Evolutionary conservation across 2,329 filamentous ascomycete species (phyloP), one percentile per base, ranked within the genome.

Genomic region (Ophiostoma ulmi): DNA sequence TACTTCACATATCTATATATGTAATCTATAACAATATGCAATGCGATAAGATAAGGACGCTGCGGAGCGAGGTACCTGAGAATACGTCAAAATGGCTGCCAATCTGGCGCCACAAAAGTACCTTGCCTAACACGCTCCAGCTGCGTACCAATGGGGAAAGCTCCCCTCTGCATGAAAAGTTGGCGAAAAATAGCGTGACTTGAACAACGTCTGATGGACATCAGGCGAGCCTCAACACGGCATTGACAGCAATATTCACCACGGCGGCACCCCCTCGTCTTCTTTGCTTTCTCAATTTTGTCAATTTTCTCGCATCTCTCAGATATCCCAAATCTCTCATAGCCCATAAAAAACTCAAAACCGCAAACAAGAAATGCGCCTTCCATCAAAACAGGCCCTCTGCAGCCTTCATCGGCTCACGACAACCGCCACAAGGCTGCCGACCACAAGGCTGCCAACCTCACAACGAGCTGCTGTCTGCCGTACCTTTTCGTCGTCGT

Each of bases 181-280:
- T 14, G 26, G 22, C 58, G 13, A 63, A 31, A 31, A 63, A 63
- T 63, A 63, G 58, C 58, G 58, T 63, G 58, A 63, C 58, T 14
- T 36, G 3, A 35, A 36, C 58, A 26, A 63, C 58, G 26, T 63
- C n/a, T 1, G 20, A 22, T n/a, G 48, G 39, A 44, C 48, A 55
- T 22, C 48, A 14, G 48, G 14, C 17, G 41, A 44, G 41, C 41
- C 38, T 44, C 41, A 17, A 13, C 11, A 14, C 41, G 41, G 38
- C 38, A 39, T 39, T 10, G 11, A 39, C 41, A 17, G 5, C 41
- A 5, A 20, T 44, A 44, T 20, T 20, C 44, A 20, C n/a, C 44
- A 6, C 31, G 31, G 31, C 31, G 31, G 31, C 31, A 31, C 31
- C 31, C 31, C 44, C 44, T 58, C 8, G 52, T 4, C 52, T 58